Conservation (phyloP, 768 basidiomycete species). For the Pisolithus sp. region DNA sequence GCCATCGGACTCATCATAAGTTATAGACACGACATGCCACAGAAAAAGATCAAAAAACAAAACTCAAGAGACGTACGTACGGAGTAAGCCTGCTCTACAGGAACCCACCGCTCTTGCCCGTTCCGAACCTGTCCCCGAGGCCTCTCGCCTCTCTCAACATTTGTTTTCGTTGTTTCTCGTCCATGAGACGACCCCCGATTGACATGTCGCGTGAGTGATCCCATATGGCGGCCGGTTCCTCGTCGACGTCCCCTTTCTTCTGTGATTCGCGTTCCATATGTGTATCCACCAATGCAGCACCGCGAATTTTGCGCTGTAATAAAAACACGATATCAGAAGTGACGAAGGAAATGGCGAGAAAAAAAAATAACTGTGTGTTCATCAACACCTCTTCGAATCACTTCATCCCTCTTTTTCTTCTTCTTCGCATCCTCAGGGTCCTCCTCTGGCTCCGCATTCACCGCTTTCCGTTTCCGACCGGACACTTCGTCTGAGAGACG, state of each 20-base stretch:
- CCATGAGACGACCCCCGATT: conserved; percentile 82
- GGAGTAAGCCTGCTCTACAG: conserved; percentile 21
- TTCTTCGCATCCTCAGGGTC: conserved; percentile 38
- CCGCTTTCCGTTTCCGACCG: conserved; percentile 79
- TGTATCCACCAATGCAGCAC: conserved; percentile 47
- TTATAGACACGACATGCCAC: too few species aligned
- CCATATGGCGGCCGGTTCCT: conserved; percentile 71
- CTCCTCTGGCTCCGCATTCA: conserved; percentile 41
- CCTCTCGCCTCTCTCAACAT: conserved; percentile 77
- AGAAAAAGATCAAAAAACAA: too few species aligned
- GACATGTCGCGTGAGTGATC: conserved; percentile 90
- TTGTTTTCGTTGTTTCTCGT: conserved; percentile 72
- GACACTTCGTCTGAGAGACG: conserved; percentile 89
- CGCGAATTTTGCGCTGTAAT: conserved; percentile 41
- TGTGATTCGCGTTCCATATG: conserved; percentile 37
- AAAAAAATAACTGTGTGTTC: conserved; percentile 61
- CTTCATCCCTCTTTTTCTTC: conserved; percentile 58
- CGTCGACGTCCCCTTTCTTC: conserved; percentile 37
- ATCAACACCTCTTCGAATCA: conserved; percentile 65
- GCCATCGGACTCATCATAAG: too few species aligned
- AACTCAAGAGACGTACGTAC: too few species aligned
- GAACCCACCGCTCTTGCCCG: conserved; percentile 64
- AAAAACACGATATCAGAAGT: background rate
- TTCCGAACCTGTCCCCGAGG: conserved; percentile 78
- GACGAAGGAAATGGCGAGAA: background rate